Evolutionary conservation across 805 yeast species (phyloP).

Genomic region (Candida ortonii): DNA sequence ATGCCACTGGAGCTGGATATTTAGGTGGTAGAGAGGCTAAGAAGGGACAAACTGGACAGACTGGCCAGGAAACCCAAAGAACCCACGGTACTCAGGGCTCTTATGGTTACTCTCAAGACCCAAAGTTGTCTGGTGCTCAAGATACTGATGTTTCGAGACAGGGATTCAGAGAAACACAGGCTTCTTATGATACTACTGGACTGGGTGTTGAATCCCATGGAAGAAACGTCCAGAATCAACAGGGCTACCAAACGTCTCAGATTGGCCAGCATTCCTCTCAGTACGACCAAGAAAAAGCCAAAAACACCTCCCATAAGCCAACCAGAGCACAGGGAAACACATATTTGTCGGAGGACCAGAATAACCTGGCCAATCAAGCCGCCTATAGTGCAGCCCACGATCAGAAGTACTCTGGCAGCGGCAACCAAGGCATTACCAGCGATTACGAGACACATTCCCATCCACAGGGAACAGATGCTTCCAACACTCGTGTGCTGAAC

Average conservation of each 20-base stretch:
- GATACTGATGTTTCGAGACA: slow-evolving; percentile 10
- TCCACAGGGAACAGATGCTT: slow-evolving; percentile 5
- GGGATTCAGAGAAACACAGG: slow-evolving; percentile 7
- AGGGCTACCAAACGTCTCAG: too few species aligned
- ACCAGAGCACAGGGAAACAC: slow-evolving; percentile 16
- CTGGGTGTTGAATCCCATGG: slow-evolving; percentile 5
- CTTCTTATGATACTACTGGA: too few species aligned
- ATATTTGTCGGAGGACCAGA: slow-evolving; percentile 16
- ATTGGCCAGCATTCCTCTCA: too few species aligned
- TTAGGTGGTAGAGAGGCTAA: slow-evolving; percentile 14
- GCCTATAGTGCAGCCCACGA: slow-evolving; percentile 18
- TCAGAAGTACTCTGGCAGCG: slow-evolving; percentile 3
- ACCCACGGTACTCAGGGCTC: too few species aligned
- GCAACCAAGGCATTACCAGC: slow-evolving; percentile 2
- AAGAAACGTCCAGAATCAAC: not conserved
- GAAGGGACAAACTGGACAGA: not conserved
- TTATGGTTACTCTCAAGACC: too few species aligned
- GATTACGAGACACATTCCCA: not conserved
- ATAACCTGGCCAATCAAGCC: slow-evolving; percentile 19
- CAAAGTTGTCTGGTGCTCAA: not conserved
- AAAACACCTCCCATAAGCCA: too few species aligned
- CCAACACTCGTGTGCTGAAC: slow-evolving; percentile 11
- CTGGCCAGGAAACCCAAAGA: too few species aligned
- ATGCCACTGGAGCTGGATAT: slow-evolving; percentile 14
- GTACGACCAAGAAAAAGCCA: too few species aligned